These are phyloP conservation scores for Penicillium sclerotigenum DNA, from an alignment of 2,329 filamentous ascomycete species.

Conservation along the genomic window DNA sequence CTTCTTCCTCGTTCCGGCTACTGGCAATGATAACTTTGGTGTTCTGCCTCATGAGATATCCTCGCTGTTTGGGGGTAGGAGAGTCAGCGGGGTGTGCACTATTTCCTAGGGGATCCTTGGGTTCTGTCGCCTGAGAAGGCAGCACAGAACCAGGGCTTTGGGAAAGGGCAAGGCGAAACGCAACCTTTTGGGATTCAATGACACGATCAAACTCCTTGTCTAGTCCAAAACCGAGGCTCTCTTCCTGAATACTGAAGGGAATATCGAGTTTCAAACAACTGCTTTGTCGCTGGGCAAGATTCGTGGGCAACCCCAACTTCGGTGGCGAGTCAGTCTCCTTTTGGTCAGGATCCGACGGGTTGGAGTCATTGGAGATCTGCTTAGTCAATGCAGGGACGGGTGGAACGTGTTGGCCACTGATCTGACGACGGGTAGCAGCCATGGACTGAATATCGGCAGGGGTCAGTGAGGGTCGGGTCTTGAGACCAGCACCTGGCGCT, in stretches of 20 bases:
- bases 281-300: conserved; percentile 55
- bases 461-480: conserved; percentile 83
- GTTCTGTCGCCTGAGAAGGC: conserved; percentile 10
- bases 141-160: conserved; percentile 24
- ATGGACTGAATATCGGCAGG: conserved; percentile 80
- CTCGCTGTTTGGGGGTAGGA: conserved; percentile 71
- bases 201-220: conserved; percentile 92
- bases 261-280: conserved; percentile 81
- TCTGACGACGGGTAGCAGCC: conserved; percentile 79
- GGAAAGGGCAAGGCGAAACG: conserved; percentile 50
- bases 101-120: conserved; percentile 18
- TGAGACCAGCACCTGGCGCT: conserved; percentile 78
- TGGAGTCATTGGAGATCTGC: conserved; percentile 21
- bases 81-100: conserved; percentile 59
- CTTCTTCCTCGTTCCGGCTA: conserved; percentile 61
- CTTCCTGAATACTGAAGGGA: conserved; percentile 65
- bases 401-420: conserved; percentile 68
- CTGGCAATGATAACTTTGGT: conserved; percentile 96
- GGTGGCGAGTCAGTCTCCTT: conserved; percentile 15
- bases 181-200: conserved; percentile 95
- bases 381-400: conserved; percentile 29
- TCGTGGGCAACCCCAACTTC: conserved; percentile 29
- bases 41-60: conserved; percentile 97
- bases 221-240: conserved; percentile 74
- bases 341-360: conserved; percentile 13